Base-by-base conservation (phyloP, 2,329 filamentous ascomycete species). In the Sporothrix pallida region DNA sequence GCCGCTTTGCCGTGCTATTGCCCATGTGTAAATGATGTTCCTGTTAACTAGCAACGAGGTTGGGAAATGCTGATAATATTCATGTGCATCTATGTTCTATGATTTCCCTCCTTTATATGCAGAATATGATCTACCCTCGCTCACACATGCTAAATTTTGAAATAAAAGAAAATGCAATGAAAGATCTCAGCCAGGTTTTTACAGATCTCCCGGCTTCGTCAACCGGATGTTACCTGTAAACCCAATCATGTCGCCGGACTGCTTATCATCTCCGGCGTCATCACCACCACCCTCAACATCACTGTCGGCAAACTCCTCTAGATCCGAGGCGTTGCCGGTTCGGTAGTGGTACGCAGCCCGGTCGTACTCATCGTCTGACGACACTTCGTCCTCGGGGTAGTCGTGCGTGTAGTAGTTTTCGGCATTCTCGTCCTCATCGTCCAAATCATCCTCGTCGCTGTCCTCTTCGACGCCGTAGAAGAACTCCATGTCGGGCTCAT, bases 321-420 rank as follows among this genome's bases (percentile, higher is more conserved):
- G 81, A 76, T 88, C 87, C 2, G 87, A 88, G 9, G 86, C 86
- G 71, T 88, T 87, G 31, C 81, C 81, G 23, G 83, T 87, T 60
- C 85, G 84, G 78, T 86, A 90, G 48, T 83, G 81, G 78, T 90
- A 90, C 1, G 88, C 80, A 72, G 88, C 86, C 10, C 84, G 83
- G 60, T 85, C 87, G 75, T 86, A 88, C 80, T 92, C 90, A 76
- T 92, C 90, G 77, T 94, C 92, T 17, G 89, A 91, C 62, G 89
- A 90, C 15, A 94, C 86, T 79, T 95, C 92, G 72, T 95, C 92
- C 75, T 95, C 92, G 0, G 92, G 92, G 77, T 95, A 95, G 80
- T 95, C 92, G 72, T 92, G 91, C 3, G 90, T 89, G 79, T 94
- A 94, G 81, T 93, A 90, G 78, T 93, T 91, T 79, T 95, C 92